Evolutionary conservation across 805 yeast genomes (phyloP), one percentile per base, ranked within the genome.

Genomic region (Cyberlindnera mrakii): DNA sequence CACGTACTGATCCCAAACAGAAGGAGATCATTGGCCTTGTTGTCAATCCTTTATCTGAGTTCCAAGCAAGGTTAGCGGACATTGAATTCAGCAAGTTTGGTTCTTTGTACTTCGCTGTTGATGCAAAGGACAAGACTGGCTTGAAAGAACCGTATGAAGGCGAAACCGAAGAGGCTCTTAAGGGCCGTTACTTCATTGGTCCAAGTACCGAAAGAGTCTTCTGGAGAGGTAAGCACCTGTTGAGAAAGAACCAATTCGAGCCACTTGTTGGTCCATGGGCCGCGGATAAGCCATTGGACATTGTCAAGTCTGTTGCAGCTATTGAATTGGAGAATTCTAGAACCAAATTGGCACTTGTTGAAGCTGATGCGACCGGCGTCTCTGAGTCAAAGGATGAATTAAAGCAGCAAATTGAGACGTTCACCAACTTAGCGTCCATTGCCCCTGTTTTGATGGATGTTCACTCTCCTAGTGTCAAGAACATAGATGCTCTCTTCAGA

Each of bases 141-240:
- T 53, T 54, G 25, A 57, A 54, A 9, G 61, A 58, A 36, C 58
- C 77, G 17, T 86, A 83, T 53, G 80, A 75, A 5, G 85, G 80
- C 13, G 96, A 87, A 62, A 64, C 71, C 15, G 64, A 71, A 8
- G 65, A 63, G 30, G 49, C 51, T 23, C 65, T 85, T 37, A 67
- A 68, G 41, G 72, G 76, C 48, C 77, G 96, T 67, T 90, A 95
- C 95, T 74, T 82, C 59, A 79, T 91, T 52, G 98, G 99, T 6
- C 93, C 96, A n/a, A 76, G 86, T 19, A 80, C 78, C 27, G 97
- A 91, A 63, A 75, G 84, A 51, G 74, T 78, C 13, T 85, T 80
- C 60, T 82, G 89, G 75, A 85, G 83, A 61, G 75, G 80, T 51
- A 82, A 81, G 59, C 64, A 65, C 33, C 65, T 71, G 35, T 62